Base-by-base conservation (phyloP, 176 grass and related monocot species). In the Phoenix dactylifera region DNA sequence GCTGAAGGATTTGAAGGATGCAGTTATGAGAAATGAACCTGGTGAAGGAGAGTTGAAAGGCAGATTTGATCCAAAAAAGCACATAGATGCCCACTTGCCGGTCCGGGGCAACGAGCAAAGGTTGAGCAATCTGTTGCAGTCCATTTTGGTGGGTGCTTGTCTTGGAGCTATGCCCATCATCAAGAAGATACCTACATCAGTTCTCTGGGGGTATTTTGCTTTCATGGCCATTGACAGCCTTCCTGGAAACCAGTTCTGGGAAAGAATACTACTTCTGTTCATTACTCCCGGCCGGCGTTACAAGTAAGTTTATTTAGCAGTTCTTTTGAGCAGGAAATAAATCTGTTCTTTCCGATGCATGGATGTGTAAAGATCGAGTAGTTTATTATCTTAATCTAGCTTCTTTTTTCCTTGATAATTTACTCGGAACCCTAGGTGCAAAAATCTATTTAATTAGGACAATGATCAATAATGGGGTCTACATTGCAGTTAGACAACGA, bases 121-220 rank as follows among this genome's bases (percentile, higher is more conserved):
- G 66, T 18, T 96, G 24, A 88, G 83, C 62, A 96, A 96, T 69
- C 71, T 96, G 51, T 63, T 87, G 75, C 92, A 96, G 61, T 80
- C 92, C 18, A 57, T 96, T 15, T 26, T 96, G 12, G 83, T 96
- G 52, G 83, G 87, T 62, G 69, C 49, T 14, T 96, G 92, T 72
- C 53, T 96, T 55, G 86, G 77, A 59, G 86, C 83, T 18, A 96
- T 88, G 87, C 92, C 92, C 14, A 62, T 88, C 19, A 88, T 96
- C 73, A 90, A 62, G 67, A 77, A 64, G 75, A 80, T 96, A 79
- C 92, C n/a, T n/a, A n/a, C n/a, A n/a, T n/a, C n/a, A n/a, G n/a
- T n/a, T n/a, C n/a, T n/a, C n/a, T n/a, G n/a, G 92, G 92, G 92
- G 23, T 96, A 96, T 67, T 96, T 96, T 60, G 92, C 92, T 3